Percentiles rank a stretch among this genome's conserved stretches.
phyloP scores from a whole-genome alignment of 2,329 filamentous ascomycete genomes.

The Neopestalotiopsis sp. region DNA sequence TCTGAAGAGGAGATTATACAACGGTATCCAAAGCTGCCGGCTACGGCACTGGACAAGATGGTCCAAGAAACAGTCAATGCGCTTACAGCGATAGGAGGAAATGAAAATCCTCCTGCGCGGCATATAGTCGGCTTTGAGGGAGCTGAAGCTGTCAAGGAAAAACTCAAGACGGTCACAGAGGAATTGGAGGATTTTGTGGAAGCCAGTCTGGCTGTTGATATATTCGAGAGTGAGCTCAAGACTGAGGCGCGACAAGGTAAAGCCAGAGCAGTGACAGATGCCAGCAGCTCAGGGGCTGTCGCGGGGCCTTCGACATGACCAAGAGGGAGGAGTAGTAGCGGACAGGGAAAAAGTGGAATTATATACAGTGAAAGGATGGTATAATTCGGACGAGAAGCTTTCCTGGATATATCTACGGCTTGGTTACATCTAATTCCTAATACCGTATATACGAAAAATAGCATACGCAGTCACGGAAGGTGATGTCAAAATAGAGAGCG shows the following conservation, averaged over 20 bases:
- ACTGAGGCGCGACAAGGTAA: constrained; percentile 53
- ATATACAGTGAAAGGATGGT: neutral
- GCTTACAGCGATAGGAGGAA: constrained; percentile 88
- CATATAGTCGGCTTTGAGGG: constrained; percentile 95
- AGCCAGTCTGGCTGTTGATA: constrained; percentile 84
- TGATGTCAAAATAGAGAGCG: too few species aligned
- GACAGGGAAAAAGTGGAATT: neutral
- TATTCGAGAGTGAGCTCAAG: constrained; percentile 64
- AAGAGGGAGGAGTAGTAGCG: neutral
- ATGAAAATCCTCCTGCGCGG: constrained; percentile 91
- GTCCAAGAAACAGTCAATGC: constrained; percentile 91
- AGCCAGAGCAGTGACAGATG: constrained; percentile 6
- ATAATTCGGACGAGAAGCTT: neutral
- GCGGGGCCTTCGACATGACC: neutral
- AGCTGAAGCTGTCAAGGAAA: constrained; percentile 88
- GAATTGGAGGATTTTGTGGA: constrained; percentile 97
- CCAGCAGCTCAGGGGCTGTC: neutral
- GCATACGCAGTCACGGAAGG: too few species aligned
- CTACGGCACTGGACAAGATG: constrained; percentile 71
- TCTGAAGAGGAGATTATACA: constrained; percentile 57
- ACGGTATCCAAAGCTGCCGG: constrained; percentile 76
- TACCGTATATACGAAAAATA: too few species aligned
- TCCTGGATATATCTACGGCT: too few species aligned
- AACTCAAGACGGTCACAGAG: constrained; percentile 93
- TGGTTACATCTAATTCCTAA: too few species aligned